Evolutionary conservation across 2,329 filamentous ascomycete species (phyloP).

Genomic region (Ceratocystis cacaofunesta): DNA sequence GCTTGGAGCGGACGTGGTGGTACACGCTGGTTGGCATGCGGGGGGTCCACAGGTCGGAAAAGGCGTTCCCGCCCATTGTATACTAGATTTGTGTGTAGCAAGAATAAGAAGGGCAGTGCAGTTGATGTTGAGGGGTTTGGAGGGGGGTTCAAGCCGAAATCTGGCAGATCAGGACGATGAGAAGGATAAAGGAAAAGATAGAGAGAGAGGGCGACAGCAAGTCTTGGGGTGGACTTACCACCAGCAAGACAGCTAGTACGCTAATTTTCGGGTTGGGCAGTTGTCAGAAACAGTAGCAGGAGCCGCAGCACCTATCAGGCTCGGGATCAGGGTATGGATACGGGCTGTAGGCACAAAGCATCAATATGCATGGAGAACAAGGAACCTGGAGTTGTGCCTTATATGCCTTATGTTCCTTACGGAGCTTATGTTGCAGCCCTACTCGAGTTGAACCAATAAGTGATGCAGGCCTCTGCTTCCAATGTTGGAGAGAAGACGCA

Average conservation of each 20-base stretch:
- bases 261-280: background rate
- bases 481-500: too few species aligned
- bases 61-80: conserved; percentile 16
- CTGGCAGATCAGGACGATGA: too few species aligned
- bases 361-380: background rate
- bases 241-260: background rate
- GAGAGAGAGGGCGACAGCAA: too few species aligned
- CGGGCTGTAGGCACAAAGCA: background rate
- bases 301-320: background rate
- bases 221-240: background rate
- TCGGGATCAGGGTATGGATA: background rate
- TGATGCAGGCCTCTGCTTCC: background rate
- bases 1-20: conserved; percentile 31
- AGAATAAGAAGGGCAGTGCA: background rate
- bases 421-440: background rate
- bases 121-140: background rate
- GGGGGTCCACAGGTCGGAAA: conserved; percentile 39
- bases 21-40: conserved; percentile 51
- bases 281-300: background rate
- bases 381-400: background rate
- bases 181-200: too few species aligned
- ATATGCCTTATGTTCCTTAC: too few species aligned
- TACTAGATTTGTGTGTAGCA: background rate
- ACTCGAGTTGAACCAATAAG: background rate
- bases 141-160: background rate